Conservation (phyloP, 208 protist species). For the Trichomonas tenax region DNA sequence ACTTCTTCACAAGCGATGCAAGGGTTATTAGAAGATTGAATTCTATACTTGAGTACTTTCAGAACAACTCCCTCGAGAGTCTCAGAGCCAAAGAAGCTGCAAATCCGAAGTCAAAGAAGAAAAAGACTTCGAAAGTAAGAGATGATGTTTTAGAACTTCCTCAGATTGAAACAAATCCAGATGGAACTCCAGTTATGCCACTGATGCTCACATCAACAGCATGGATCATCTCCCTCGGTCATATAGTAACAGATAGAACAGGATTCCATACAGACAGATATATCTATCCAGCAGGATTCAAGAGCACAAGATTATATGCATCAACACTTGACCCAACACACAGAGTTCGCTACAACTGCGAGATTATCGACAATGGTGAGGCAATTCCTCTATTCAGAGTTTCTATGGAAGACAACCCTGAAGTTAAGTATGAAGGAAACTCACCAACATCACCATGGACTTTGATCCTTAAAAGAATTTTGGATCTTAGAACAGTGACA, state of each 20-base stretch:
- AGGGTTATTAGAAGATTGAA: neutral
- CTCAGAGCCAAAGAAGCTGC: neutral
- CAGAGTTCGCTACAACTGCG: neutral
- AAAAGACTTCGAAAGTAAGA: neutral
- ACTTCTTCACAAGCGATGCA: neutral
- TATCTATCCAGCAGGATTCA: conserved; percentile 13
- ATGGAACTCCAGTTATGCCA: conserved; percentile 5
- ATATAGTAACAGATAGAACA: conserved; percentile 1
- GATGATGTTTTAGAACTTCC: neutral
- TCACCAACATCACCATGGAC: conserved; percentile 16
- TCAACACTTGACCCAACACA: neutral
- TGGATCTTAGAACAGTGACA: neutral
- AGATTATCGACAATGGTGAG: neutral
- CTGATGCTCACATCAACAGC: neutral
- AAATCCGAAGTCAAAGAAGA: neutral
- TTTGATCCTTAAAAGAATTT: neutral
- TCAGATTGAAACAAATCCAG: neutral
- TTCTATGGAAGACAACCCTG: neutral
- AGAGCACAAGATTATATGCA: neutral
- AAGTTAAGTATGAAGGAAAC: conserved; percentile 17
- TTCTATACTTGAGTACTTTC: neutral
- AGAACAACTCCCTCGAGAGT: neutral
- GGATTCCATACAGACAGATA: neutral
- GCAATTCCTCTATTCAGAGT: neutral
- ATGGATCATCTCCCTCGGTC: neutral